Base-by-base conservation (phyloP, 176 grass and related monocot genomes). In the Calamus simplicifolius region DNA sequence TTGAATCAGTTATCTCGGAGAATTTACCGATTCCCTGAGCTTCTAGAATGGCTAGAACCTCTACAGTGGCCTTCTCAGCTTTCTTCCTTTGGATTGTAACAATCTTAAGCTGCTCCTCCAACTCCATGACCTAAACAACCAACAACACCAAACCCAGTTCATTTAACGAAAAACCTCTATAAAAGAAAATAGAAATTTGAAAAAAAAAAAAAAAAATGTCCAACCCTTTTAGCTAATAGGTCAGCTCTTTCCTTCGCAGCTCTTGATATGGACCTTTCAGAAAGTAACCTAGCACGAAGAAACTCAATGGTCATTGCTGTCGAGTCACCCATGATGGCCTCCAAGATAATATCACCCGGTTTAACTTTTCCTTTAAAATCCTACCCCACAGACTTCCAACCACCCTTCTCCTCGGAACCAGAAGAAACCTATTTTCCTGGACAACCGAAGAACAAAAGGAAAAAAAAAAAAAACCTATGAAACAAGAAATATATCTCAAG, bases 221-320 rank as follows among this genome's bases (percentile, higher is more conserved):
- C 49, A 29, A 96, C 93, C 85, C 79, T 88, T 68, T 80, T 79
- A 64, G 93, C 69, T 67, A 98, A 78, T 75, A 81, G 76, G 38
- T 92, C 87, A 30, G 87, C 84, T 68, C 73, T 89, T 62, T 88
- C 93, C 79, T 78, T 97, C 25, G 87, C 63, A 62, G 93, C 87
- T 29, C 79, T 85, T 14, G 93, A 98, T 19, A 98, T 63, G 54
- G 87, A 85, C 5, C 93, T 80, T 80, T 98, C 93, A 4, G 93
- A 98, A 69, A 98, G 93, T 59, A 98, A 83, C 27, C 93, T 80
- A 52, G 87, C 93, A 26, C 87, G 87, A 56, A 98, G 81, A 76
- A 98, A 98, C 69, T 98, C 93, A 49, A 98, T 61, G 52, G 93
- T 98, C 93, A 98, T 98, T 58, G 78, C 78, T 30, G 84, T 64